These are phyloP conservation scores for Fennellomyces sp. DNA, from an alignment of 371 early-diverging fungal genomes.

Conservation along the genomic window DNA sequence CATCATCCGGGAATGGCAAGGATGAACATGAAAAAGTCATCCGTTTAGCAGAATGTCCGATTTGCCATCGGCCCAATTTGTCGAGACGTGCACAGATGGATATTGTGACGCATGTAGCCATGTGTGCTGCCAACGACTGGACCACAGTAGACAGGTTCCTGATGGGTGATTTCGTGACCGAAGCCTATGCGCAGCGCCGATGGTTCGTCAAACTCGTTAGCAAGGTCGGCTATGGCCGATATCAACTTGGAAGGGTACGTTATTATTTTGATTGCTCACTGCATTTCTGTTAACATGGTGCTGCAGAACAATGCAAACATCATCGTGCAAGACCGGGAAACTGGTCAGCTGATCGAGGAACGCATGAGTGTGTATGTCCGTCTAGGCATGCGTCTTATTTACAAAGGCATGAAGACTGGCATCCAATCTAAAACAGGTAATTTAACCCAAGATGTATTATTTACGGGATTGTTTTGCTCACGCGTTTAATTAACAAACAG, in stretches of 20 bases:
- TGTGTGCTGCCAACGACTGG: conserved; percentile 69
- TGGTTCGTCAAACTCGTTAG: conserved; percentile 82
- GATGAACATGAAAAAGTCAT: conserved; percentile 65
- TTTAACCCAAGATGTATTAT: no score
- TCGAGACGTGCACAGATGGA: conserved; percentile 68
- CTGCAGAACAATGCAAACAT: conserved; percentile 74
- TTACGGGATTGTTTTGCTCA: no score
- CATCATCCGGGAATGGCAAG: background rate
- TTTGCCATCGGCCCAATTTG: conserved; percentile 69
- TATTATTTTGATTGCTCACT: background rate
- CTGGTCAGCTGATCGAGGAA: conserved; percentile 80
- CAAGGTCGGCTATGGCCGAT: conserved; percentile 77
- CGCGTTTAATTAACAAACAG: no score
- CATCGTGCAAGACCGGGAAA: conserved; percentile 74
- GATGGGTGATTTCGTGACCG: conserved; percentile 80
- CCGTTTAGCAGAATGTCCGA: conserved; percentile 68
- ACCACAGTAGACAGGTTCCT: conserved; percentile 67
- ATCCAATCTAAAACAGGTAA: conserved; percentile 46
- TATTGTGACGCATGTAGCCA: conserved; percentile 80
- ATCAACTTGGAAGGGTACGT: conserved; percentile 67
- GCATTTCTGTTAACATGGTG: background rate
- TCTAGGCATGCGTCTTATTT: conserved; percentile 82
- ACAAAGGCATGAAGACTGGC: conserved; percentile 59
- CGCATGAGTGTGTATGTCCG: conserved; percentile 85
- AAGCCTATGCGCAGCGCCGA: conserved; percentile 74